Evolutionary conservation across 768 basidiomycete genomes (phyloP), one percentile per base, ranked within the genome.

Genomic region (Galerina marginata): DNA sequence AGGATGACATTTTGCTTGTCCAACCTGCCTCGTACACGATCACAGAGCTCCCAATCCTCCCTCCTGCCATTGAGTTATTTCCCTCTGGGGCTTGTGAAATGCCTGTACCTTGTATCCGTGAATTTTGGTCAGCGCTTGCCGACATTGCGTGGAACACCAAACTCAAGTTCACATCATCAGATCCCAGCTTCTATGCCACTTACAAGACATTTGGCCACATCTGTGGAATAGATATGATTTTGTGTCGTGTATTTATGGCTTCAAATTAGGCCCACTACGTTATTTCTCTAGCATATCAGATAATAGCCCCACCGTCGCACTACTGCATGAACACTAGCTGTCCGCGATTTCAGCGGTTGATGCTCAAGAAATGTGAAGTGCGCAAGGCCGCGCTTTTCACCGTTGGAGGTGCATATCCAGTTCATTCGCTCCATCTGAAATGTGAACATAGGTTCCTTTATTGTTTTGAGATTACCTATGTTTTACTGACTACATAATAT

Each of bases 1-100:
- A 57, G 44, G 38, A 57, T 46, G 26, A 36, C 38, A 57, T 57
- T n/a, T 40, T 57, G 44, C 56, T 57, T 47, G 42, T 38, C n/a
- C 56, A 57, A 36, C 56, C 56, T 5, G 33, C 45, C 11, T 38
- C 45, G 2, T 57, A 47, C 26, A 6, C 44, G 10, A 1, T 57
- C 37, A 4, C 43, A 10, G n/a, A 40, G 33, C n/a, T 37, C 3
- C 56, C 36, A 38, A 49, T 57, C 20, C 36, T 57, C 4, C 39
- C 45, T 33, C 56, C 45, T 20, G 37, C 45, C 9, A 57, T 57
- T 2, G 9, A 57, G 47, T 38, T 49, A 38, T 57, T 57, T 40
- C 56, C 48, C 23, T 57, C 45, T 5, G 56, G 37, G 20, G 44
- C 56, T 40, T 57, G 45, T 36, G 26, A 12, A 29, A 57, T 57